Base-by-base conservation (phyloP, 2,329 filamentous ascomycete genomes). In the Calonectria pseudoreteaudii region DNA sequence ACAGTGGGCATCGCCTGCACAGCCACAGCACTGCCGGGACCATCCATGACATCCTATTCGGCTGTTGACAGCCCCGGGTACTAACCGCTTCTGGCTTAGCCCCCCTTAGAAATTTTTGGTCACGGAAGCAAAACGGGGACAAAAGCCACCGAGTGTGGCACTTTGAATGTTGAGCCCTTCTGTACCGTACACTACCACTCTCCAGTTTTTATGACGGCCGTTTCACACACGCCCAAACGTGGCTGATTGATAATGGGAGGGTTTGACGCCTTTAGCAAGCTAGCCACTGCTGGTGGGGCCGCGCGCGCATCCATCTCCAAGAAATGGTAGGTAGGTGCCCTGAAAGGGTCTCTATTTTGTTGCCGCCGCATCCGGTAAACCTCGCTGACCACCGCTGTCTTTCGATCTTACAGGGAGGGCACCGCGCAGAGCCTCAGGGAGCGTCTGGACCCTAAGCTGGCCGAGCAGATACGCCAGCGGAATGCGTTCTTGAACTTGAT, bases 401-500 rank as follows among this genome's bases (percentile, higher is more conserved):
- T n/a, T n/a, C n/a, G n/a, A n/a, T n/a, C n/a, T n/a, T 56, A 18
- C 47, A 73, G 71, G 71, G 66, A 66, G 44, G 30, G 38, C 71
- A 13, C 71, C 66, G 65, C 80, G 72, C 52, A 23, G 23, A 66
- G 70, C 4, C 68, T 26, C 0, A 66, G 62, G 7, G 68, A 75
- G 11, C 76, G 70, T 18, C 50, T 58, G 58, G 72, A 75, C 1
- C 70, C 64, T 1, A 70, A 72, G 23, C 23, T 64, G 5, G 69
- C 58, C 16, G 70, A 80, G 31, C 70, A 80, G 30, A 76, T 80
- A 5, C 75, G 79, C 3, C 66, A 74, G 11, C 56, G 71, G 13
- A 80, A 80, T 47, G 74, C 75, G 7, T 79, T 80, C 11, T 65
- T 80, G 1, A 16, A 56, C 3, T 38, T 79, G 2, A 41, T 80